A percentile compares a stretch with the other conserved stretches of the same genome.
Conservation (phyloP, 1,284 basidiomycete genomes). For the Cryptococcus floricola region DNA sequence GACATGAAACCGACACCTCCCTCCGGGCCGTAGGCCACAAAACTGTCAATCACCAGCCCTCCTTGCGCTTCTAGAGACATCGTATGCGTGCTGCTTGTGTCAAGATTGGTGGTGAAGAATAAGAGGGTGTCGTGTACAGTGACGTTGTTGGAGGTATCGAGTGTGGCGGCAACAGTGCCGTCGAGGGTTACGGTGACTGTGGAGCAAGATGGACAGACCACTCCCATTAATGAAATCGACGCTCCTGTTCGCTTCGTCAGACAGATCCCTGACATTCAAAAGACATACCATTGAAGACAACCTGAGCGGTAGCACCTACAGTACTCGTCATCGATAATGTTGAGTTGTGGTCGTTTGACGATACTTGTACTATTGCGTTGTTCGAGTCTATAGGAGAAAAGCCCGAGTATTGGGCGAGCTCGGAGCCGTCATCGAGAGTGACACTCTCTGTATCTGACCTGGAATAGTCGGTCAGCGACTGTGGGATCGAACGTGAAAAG, state of each 20-base stretch:
- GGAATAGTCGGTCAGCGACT: neutral
- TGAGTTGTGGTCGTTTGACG: slow-evolving; percentile 16
- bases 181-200: slow-evolving; percentile 15
- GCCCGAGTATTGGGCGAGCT: slow-evolving; percentile 18
- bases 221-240: slow-evolving; percentile 22
- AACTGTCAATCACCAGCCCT: slow-evolving; percentile 23
- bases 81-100: slow-evolving; percentile 19
- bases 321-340: slow-evolving; percentile 30
- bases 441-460: slow-evolving; percentile 11
- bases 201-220: slow-evolving; percentile 17
- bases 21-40: slow-evolving; percentile 21
- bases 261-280: neutral
- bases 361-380: slow-evolving; percentile 4
- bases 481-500: slow-evolving; percentile 1
- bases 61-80: slow-evolving; percentile 19
- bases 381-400: slow-evolving; percentile 15
- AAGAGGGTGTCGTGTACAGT: slow-evolving; percentile 23
- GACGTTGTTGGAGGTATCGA: slow-evolving; percentile 16
- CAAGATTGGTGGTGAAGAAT: slow-evolving; percentile 27
- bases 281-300: slow-evolving; percentile 27
- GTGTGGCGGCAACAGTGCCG: slow-evolving; percentile 16
- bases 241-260: slow-evolving; percentile 18
- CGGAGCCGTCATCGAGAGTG: slow-evolving; percentile 21
- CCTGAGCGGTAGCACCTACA: slow-evolving; percentile 24
- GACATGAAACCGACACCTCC: slow-evolving; percentile 25